These are phyloP conservation scores for Solanum chiquidenum DNA, from an alignment of 257 asterid species.

Conservation along the genomic window DNA sequence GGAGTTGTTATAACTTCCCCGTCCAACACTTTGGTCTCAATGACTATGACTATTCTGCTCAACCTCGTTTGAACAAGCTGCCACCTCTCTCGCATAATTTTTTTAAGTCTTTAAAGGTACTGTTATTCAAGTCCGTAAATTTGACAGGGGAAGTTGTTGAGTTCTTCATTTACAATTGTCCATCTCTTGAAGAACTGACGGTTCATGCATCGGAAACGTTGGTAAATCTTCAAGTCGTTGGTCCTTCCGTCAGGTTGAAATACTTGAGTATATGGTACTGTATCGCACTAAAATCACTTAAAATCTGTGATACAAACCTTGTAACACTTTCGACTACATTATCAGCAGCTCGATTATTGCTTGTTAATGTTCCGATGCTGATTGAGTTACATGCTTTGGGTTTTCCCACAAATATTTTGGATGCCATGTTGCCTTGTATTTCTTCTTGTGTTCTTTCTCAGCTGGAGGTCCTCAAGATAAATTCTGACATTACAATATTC, in stretches of 20 bases:
- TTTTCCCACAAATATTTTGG: not conserved
- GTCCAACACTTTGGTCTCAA: not conserved
- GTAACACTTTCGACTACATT: not conserved
- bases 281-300: no score
- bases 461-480: not conserved
- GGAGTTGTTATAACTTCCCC: not conserved
- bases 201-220: conserved; percentile 7
- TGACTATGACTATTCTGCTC: not conserved
- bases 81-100: no score
- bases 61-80: not conserved
- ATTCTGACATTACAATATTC: not conserved
- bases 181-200: conserved; percentile 14
- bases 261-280: not conserved
- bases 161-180: conserved; percentile 19
- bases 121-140: conserved; percentile 23
- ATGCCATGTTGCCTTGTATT: not conserved
- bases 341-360: not conserved
- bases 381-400: conserved; percentile 13
- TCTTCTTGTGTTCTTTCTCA: not conserved
- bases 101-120: conserved; percentile 6
- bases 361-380: conserved; percentile 37
- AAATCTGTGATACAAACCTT: not conserved
- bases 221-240: conserved; percentile 22
- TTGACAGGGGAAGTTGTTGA: conserved; percentile 33
- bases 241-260: not conserved